phyloP scores from a whole-genome alignment of 257 asterid species.

The Solanum bukasovii region DNA sequence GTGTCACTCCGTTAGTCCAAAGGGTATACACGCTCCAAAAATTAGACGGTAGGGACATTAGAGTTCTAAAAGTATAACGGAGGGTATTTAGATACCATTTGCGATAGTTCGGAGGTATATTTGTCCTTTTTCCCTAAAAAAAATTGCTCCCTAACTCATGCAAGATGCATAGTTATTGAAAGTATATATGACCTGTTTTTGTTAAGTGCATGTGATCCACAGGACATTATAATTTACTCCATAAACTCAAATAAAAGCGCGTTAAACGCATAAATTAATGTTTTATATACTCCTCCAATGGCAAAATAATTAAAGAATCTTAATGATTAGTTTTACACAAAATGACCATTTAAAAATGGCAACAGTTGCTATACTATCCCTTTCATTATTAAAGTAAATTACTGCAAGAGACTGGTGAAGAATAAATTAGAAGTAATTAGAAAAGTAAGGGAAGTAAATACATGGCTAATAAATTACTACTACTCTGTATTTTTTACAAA shows the following conservation, averaged over 20 bases:
- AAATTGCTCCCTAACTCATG: neutral
- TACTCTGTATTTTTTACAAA: neutral
- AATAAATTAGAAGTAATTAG: neutral
- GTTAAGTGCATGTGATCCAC: neutral
- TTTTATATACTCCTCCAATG: neutral
- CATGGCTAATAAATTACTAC: neutral
- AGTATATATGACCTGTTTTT: neutral
- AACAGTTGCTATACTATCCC: neutral
- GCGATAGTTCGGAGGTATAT: too few species aligned
- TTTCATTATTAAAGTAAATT: neutral
- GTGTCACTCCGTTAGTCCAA: too few species aligned
- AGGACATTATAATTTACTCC: neutral
- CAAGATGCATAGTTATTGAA: neutral
- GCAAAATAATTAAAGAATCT: neutral
- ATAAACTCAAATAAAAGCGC: neutral
- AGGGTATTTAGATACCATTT: too few species aligned
- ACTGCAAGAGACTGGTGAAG: neutral
- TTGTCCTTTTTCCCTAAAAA: too few species aligned
- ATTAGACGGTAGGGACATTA: too few species aligned
- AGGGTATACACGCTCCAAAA: too few species aligned
- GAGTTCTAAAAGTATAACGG: too few species aligned
- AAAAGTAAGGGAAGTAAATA: neutral
- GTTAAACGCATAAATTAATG: neutral
- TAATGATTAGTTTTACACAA: neutral
- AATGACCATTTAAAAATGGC: neutral